phyloP scores from a whole-genome alignment of 2,329 filamentous ascomycete genomes.

The Pseudophaeomoniella oleicola region DNA sequence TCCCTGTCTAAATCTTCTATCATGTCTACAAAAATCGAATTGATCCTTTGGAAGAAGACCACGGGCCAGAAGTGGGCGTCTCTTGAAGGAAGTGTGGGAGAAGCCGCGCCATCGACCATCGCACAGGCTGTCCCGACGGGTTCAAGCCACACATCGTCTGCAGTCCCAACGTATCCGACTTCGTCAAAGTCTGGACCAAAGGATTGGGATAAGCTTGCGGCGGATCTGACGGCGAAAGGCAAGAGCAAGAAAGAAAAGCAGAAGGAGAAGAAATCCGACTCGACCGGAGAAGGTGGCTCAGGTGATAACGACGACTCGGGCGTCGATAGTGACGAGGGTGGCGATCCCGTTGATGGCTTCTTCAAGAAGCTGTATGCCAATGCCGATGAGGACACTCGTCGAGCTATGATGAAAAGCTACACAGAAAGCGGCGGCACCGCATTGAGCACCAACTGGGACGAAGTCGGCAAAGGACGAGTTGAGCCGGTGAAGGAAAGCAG shows the following conservation, averaged over 20 bases:
- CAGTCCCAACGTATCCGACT: conserved; percentile 60
- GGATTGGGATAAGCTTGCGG: conserved; percentile 74
- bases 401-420: conserved; percentile 97
- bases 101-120: conserved; percentile 2
- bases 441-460: conserved; percentile 80
- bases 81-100: conserved; percentile 31
- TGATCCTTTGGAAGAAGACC: conserved; percentile 53
- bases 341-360: conserved; percentile 60
- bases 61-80: conserved; percentile 54
- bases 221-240: conserved; percentile 29
- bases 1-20: conserved; percentile 47
- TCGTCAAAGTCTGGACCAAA: conserved; percentile 73
- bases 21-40: conserved; percentile 65
- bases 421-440: conserved; percentile 86
- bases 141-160: conserved; percentile 9
- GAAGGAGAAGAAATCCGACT: conserved; percentile 13
- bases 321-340: conserved; percentile 32
- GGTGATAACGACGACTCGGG: conserved; percentile 38
- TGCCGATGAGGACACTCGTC: conserved; percentile 62
- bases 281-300: conserved; percentile 15
- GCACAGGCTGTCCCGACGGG: conserved; percentile 11
- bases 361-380: conserved; percentile 80
- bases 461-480: conserved; percentile 60
- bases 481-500: conserved; percentile 24
- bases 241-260: conserved; percentile 15